Conservation (phyloP, 345 rosid genomes). For the Lepidium aucheri region DNA sequence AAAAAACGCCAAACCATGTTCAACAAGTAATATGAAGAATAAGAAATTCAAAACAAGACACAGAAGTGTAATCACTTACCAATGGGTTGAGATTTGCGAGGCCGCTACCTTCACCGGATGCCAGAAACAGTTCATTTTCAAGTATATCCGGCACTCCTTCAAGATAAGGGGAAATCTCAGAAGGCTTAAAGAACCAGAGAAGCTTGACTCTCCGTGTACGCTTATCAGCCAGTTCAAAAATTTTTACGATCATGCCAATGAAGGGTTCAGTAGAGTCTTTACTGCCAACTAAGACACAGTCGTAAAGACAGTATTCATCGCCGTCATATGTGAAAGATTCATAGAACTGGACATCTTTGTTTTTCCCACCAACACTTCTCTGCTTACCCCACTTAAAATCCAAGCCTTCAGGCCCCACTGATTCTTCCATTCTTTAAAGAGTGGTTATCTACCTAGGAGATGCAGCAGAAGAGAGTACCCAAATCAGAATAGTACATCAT, state of each 20-base stretch:
- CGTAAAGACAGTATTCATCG: slow-evolving; percentile 57
- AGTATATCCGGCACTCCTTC: slow-evolving; percentile 23
- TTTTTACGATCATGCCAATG: slow-evolving; percentile 60
- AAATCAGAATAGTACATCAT: neutral
- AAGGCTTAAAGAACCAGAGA: slow-evolving; percentile 75
- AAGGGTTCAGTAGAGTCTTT: slow-evolving; percentile 60
- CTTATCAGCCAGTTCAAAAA: slow-evolving; percentile 56
- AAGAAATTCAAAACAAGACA: neutral
- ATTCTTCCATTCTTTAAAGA: slow-evolving; percentile 45
- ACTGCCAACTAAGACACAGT: slow-evolving; percentile 46
- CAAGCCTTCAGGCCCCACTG: slow-evolving; percentile 27
- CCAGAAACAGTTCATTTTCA: slow-evolving; percentile 71
- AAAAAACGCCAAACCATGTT: neutral
- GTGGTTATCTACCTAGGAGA: neutral
- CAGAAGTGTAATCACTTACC: slow-evolving; percentile 43
- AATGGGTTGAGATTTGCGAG: slow-evolving; percentile 58
- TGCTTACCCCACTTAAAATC: slow-evolving; percentile 73
- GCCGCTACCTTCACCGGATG: slow-evolving; percentile 76
- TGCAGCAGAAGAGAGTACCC: neutral
- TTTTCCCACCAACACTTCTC: slow-evolving; percentile 52
- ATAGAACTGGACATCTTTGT: slow-evolving; percentile 55
- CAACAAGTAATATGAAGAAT: neutral
- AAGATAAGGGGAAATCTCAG: slow-evolving; percentile 47
- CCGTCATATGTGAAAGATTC: slow-evolving; percentile 67
- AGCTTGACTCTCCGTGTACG: slow-evolving; percentile 38